Evolutionary conservation across 2,329 filamentous ascomycete genomes (phyloP), one percentile per base, ranked within the genome.

Genomic region (Gaeumannomyces tritici): DNA sequence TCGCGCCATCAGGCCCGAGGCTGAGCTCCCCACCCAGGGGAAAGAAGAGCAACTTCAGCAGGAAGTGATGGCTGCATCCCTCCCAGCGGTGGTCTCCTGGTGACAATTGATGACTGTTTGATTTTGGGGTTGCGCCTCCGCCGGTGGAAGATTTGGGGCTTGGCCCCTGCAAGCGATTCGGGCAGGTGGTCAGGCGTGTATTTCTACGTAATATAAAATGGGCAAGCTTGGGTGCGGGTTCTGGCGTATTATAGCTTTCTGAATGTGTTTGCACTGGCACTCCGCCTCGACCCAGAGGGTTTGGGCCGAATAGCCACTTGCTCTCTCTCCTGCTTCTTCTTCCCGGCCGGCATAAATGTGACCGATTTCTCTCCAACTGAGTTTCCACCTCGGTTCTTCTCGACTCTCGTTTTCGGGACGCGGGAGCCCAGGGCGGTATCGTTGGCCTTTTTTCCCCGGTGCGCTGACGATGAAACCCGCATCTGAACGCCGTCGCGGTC

Each of bases 191-290:
- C 24, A 13, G 55, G 11, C 56, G 27, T 58, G 56, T 58, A 58
- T 58, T 58, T 29, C 29, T 58, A 58, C 21, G 11, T 56, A 56
- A 27, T 29, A 18, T 56, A 28, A 28, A 13, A 58, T 58, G 28
- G 29, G 29, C 15, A 33, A 9, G 28, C 13, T 29, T 29, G 56
- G 27, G 21, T 33, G 21, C 15, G 35, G 27, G 42, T n/a, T n/a
- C 11, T 7, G 21, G 21, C 42, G 42, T 51, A 24, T 73, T 76
- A 88, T 79, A 90, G 80, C 70, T 80, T 82, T 72, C 88, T 83
- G 73, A 92, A 90, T 55, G 86, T 86, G 74, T 93, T 93, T 61
- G 82, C 83, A 74, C 89, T 91, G 60, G 90, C 90, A 73, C 88
- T 92, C 69, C 89, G 79, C 69, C 89, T 83, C 62, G 72, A 71